A percentile compares a stretch with the other conserved stretches of the same genome.
Evolutionary conservation across 164 flowering plant genomes (phyloP).

Genomic region (Tetracentron sinense): DNA sequence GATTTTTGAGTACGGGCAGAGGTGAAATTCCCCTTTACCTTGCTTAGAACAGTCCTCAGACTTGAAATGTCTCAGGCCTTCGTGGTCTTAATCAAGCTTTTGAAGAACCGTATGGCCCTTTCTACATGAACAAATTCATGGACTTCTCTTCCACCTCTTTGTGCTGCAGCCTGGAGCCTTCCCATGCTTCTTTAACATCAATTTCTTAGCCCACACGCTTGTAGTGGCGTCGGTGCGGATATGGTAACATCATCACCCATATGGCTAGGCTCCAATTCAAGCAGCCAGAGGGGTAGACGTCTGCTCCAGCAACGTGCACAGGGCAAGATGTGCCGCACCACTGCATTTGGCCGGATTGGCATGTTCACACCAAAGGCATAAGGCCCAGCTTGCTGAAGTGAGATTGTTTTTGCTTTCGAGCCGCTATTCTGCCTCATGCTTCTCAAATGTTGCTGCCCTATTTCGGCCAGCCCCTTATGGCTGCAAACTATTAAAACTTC

Average conservation of each 20-base stretch:
- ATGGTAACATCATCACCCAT: constrained; percentile 30
- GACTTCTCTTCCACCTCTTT: constrained; percentile 24
- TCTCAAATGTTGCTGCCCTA: constrained; percentile 27
- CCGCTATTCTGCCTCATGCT: constrained; percentile 29
- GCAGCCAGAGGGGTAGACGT: constrained; percentile 9
- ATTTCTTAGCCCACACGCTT: constrained; percentile 40
- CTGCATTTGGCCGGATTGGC: constrained; percentile 29
- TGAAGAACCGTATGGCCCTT: constrained; percentile 20
- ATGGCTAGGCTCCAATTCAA: constrained; percentile 21
- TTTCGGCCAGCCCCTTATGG: constrained; percentile 38
- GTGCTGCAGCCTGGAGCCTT: constrained; percentile 47
- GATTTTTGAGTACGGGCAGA: background rate
- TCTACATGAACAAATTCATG: constrained; percentile 38
- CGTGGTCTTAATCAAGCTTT: constrained; percentile 20
- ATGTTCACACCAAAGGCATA: constrained; percentile 23
- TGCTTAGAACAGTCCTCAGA: background rate
- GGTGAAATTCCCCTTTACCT: background rate
- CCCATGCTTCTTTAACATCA: background rate
- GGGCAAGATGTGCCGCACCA: constrained; percentile 36
- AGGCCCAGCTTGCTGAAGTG: constrained; percentile 41
- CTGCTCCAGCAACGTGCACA: constrained; percentile 27
- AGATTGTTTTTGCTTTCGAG: constrained; percentile 23
- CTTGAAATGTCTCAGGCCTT: constrained; percentile 4
- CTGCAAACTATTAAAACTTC: constrained; percentile 44
- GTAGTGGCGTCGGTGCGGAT: constrained; percentile 38